Evolutionary conservation across 192 early-diverging fungal species (phyloP).

Genomic region (Rhizoclosmatium globosum): DNA sequence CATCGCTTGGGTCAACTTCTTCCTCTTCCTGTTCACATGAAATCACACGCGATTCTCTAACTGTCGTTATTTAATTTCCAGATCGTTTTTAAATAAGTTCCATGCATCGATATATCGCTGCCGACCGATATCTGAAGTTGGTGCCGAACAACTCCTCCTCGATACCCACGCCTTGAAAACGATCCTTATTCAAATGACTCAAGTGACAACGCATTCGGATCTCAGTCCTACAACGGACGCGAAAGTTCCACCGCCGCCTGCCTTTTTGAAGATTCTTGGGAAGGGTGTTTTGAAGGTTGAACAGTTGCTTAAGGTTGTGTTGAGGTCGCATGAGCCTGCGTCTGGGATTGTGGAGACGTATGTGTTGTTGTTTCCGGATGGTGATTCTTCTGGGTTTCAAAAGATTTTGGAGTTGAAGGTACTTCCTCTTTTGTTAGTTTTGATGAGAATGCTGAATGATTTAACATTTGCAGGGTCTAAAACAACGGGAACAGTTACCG

Average conservation of each 20-base stretch:
- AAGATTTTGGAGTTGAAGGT: constrained; percentile 88
- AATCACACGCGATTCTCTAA: too few relatives aligned
- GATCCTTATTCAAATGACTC: constrained; percentile 75
- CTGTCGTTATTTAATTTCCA: constrained; percentile 29
- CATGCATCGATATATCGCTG: constrained; percentile 76
- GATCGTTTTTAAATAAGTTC: constrained; percentile 76
- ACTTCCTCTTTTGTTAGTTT: background rate
- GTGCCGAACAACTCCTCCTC: constrained; percentile 93
- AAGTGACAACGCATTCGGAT: constrained; percentile 57
- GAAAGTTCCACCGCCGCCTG: constrained; percentile 61
- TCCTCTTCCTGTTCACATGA: too few relatives aligned
- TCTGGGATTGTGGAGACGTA: constrained; percentile 90
- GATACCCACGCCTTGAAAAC: constrained; percentile 95
- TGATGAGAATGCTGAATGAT: background rate
- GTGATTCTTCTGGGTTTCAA: constrained; percentile 73
- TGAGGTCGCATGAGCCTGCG: constrained; percentile 83
- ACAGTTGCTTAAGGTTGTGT: constrained; percentile 86
- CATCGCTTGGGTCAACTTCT: background rate
- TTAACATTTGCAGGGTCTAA: constrained; percentile 40
- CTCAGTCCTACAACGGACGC: constrained; percentile 20
- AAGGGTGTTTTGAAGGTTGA: constrained; percentile 84
- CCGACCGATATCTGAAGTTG: constrained; percentile 88
- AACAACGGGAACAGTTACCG: constrained; percentile 47
- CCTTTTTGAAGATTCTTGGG: constrained; percentile 85
- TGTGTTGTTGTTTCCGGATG: constrained; percentile 82